phyloP scores from a whole-genome alignment of 257 asterid species.

The Nicotiana obtusifolia region DNA sequence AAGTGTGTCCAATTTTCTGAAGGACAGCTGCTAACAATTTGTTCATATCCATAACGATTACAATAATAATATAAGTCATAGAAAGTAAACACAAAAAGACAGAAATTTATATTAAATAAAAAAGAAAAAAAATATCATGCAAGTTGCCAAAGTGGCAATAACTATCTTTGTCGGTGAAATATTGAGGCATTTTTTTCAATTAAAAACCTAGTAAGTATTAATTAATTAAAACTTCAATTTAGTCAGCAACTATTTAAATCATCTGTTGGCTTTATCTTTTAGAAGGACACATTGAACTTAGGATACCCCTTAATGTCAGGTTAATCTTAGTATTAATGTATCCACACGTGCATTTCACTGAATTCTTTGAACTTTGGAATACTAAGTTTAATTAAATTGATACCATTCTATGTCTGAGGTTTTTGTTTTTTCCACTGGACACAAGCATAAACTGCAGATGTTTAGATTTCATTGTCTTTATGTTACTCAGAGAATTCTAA shows the following conservation, averaged over 20 bases:
- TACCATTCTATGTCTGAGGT: constrained; percentile 4
- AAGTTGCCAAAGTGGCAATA: neutral
- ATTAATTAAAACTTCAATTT: neutral
- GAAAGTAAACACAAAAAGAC: neutral
- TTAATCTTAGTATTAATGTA: constrained; percentile 11
- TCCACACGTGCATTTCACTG: constrained; percentile 38
- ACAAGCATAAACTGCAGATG: neutral
- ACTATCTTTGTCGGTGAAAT: constrained; percentile 5
- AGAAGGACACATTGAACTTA: constrained; percentile 17
- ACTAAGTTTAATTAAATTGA: constrained; percentile 11
- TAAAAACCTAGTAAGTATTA: neutral
- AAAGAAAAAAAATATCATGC: neutral
- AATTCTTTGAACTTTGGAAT: constrained; percentile 29
- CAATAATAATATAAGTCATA: neutral
- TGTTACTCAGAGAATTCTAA: neutral
- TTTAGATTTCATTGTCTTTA: neutral
- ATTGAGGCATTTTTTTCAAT: neutral
- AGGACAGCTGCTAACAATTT: constrained; percentile 5
- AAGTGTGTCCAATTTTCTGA: constrained; percentile 4
- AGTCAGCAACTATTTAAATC: neutral
- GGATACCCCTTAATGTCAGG: constrained; percentile 32
- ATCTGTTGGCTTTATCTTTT: neutral
- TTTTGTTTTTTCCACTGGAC: neutral
- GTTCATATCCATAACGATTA: neutral
- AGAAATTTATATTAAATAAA: neutral